Evolutionary conservation across 805 yeast genomes (phyloP).

Genomic region (Saccharomycopsis selenospora): DNA sequence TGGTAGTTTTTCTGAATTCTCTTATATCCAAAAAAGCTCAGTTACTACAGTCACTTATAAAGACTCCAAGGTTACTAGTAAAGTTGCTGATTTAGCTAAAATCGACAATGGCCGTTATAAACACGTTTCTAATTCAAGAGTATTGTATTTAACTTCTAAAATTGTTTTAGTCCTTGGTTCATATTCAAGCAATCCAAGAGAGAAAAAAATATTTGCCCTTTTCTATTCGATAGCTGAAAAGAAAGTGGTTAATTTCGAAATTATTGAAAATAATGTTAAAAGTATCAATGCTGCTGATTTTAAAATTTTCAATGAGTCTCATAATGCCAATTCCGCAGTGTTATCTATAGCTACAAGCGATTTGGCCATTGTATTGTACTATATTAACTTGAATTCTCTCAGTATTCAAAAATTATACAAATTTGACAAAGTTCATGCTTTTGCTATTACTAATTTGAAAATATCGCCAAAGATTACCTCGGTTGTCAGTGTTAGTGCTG

Average conservation of each 20-base stretch:
- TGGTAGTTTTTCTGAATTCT: not conserved
- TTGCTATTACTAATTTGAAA: slow-evolving; percentile 57
- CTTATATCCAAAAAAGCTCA: slow-evolving; percentile 4
- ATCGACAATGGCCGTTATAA: not conserved
- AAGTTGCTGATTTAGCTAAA: not conserved
- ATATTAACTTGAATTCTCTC: not conserved
- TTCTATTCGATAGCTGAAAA: slow-evolving; percentile 1
- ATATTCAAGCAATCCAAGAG: not conserved
- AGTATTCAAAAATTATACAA: slow-evolving; percentile 34
- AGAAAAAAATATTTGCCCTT: slow-evolving; percentile 6
- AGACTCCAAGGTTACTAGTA: not conserved
- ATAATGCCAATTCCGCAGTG: slow-evolving; percentile 4
- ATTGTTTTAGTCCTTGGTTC: slow-evolving; percentile 14
- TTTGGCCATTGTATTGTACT: slow-evolving; percentile 10
- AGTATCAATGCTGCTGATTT: slow-evolving; percentile 16
- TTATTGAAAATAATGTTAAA: slow-evolving; percentile 10
- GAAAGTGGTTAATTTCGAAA: not conserved
- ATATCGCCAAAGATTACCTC: slow-evolving; percentile 60
- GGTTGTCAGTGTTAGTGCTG: slow-evolving; percentile 71
- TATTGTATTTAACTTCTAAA: not conserved
- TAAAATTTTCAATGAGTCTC: not conserved
- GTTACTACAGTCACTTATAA: not conserved
- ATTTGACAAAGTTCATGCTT: slow-evolving; percentile 59
- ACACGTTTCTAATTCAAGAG: not conserved
- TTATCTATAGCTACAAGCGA: slow-evolving; percentile 19